Base-by-base conservation (phyloP, 2,329 filamentous ascomycete species). In the Teratosphaeria nubilosa region DNA sequence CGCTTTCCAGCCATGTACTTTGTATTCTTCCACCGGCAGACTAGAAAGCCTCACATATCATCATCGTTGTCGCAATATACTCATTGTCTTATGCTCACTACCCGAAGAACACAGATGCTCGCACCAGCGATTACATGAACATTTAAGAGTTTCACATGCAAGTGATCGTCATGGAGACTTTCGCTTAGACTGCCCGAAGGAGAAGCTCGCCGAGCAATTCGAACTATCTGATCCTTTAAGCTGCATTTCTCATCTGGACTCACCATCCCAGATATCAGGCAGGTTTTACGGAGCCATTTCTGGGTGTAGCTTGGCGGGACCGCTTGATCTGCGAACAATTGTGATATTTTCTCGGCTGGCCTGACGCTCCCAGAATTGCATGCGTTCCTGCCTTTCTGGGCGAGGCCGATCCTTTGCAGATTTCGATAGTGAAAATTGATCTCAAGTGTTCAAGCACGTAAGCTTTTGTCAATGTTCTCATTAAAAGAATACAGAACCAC, bases 1-100 rank as follows among this genome's bases (percentile, higher is more conserved):
- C 77, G 73, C 64, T 77, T 76, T 60, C 77, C 77, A 66, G 78
- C 76, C 78, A 81, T 81, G 1, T 9, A 53, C 24, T 2, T 51
- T 81, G 1, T 9, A 53, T 30, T 2, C 30, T 13, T 13, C 16
- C 20, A 10, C 20, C 20, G 20, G 6, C 41, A 20, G 20, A n/a
- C 41, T 22, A 22, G 9, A 48, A 20, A 1, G n/a, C 3, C 9
- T 10, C n/a, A 11, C n/a, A 48, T 48, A 48, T n/a, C 22, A 48
- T 7, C n/a, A n/a, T 30, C 27, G 27, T 30, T 30, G 27, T 5
- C 27, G 27, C n/a, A 4, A 48, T 48, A 2, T 2, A 9, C 1
- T 14, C n/a, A 22, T 48, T 22, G 5, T 48, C 1, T 48, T 48
- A 16, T 5, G 10, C 5, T 41, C 34, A 14, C 4, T 41, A 14